Conservation (phyloP, 164 flowering plant genomes). For the Cinnamomum chago region DNA sequence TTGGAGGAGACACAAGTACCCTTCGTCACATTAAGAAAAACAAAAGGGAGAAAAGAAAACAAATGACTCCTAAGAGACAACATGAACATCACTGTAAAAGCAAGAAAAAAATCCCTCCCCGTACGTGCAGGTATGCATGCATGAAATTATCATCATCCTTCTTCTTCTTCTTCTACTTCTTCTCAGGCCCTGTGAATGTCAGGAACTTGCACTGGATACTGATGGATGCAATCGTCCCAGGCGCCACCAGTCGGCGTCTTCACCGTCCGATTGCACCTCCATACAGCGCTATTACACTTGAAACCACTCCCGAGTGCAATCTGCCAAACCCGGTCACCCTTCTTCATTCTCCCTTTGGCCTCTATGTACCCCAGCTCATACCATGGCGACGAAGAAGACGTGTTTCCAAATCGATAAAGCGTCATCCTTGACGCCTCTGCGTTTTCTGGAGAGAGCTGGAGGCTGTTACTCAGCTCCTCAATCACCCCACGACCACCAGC, state of each 20-base stretch:
- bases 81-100: background rate
- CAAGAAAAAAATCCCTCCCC: background rate
- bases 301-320: slow-evolving; percentile 33
- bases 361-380: slow-evolving; percentile 35
- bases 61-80: background rate
- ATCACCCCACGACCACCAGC: slow-evolving; percentile 42
- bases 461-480: slow-evolving; percentile 24
- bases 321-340: slow-evolving; percentile 33
- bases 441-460: slow-evolving; percentile 24
- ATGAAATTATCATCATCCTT: background rate
- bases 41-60: background rate
- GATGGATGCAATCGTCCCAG: slow-evolving; percentile 18
- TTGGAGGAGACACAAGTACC: too few relatives aligned
- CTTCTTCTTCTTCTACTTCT: too few relatives aligned
- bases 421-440: slow-evolving; percentile 42
- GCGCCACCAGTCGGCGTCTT: slow-evolving; percentile 7
- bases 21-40: too few relatives aligned
- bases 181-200: slow-evolving; percentile 5
- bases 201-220: slow-evolving; percentile 12
- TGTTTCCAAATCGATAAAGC: slow-evolving; percentile 35
- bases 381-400: slow-evolving; percentile 37
- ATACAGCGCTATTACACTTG: slow-evolving; percentile 32
- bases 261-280: slow-evolving; percentile 18
- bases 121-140: background rate
- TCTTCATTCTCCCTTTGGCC: slow-evolving; percentile 33